Evolutionary conservation across 768 basidiomycete genomes (phyloP), one percentile per base, ranked within the genome.

Genomic region (Clavaria fumosa): DNA sequence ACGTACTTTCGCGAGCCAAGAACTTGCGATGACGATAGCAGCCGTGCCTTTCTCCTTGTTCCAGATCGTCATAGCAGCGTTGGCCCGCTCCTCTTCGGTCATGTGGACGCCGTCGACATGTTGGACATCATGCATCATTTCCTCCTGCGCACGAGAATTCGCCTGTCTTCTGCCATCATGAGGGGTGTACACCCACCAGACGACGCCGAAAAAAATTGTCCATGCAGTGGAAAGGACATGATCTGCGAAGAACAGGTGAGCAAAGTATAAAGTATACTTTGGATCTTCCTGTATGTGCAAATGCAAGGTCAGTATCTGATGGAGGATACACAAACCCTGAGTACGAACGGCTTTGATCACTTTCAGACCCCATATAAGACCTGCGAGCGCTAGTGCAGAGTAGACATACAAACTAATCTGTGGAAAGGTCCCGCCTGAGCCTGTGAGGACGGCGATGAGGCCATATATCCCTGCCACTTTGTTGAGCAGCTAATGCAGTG

Each of bases 401-500:
- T 99, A 99, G 14, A 90, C 66, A 58, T 97, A 97, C 52, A 93
- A 68, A 55, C 77, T 83, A 43, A 96, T 67, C 58, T 99, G 95
- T 0, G 81, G 76, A 47, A 89, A 75, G n/a, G 80, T 77, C n/a
- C 82, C 80, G n/a, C 84, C 88, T 21, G 84, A 79, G 14, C 91
- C 91, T 1, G 81, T 82, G 42, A 90, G 59, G 40, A 90, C 71
- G 4, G 90, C 91, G 41, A 99, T 78, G 40, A 99, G 71, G 39
- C 95, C 95, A 54, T 97, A 99, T 6, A 96, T 73, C 35, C 95
- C 93, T 14, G 95, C 91, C 35, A 91, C 93, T 61, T 99, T 99
- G 70, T 99, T 99, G 46, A 99, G 64, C 37, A 89, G 60, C 83
- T 84, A 50, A 18, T 34, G 24, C 15, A 23, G 30, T 14, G 22